These are phyloP conservation scores for Pholiota microspora DNA, from an alignment of 768 basidiomycete genomes.

Conservation along the genomic window DNA sequence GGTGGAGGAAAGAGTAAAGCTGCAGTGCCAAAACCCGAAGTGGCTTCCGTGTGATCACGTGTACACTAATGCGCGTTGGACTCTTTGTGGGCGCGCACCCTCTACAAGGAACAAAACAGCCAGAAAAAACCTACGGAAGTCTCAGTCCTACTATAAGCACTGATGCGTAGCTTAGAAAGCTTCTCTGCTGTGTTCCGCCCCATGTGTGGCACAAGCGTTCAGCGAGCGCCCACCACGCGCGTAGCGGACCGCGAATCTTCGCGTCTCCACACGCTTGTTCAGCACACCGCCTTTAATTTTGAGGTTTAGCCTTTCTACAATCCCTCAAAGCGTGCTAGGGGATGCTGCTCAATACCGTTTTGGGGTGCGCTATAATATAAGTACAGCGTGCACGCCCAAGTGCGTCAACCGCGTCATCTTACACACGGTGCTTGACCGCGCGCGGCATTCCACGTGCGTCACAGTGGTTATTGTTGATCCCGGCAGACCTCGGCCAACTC, in stretches of 20 bases:
- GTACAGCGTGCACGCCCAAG: background rate
- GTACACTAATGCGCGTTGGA: constrained; percentile 5
- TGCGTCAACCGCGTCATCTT: background rate
- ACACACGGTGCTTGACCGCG: background rate
- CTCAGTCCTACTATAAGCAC: background rate
- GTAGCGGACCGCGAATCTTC: background rate
- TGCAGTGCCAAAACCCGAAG: constrained; percentile 14
- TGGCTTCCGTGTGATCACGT: constrained; percentile 15
- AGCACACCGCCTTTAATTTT: too few relatives aligned
- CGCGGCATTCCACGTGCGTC: background rate
- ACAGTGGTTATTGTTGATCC: too few relatives aligned
- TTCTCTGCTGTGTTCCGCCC: background rate
- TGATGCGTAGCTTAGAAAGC: background rate
- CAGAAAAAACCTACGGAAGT: background rate
- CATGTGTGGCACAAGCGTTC: background rate
- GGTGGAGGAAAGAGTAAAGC: constrained; percentile 20
- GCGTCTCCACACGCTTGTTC: background rate
- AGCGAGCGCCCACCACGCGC: background rate
- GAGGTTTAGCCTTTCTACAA: too few relatives aligned
- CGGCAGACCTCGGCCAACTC: background rate
- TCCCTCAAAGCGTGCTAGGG: too few relatives aligned
- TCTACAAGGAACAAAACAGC: background rate
- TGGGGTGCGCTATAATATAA: too few relatives aligned
- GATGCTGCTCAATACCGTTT: too few relatives aligned
- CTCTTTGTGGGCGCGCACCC: background rate